Evolutionary conservation across 306 rosid species (phyloP).

Genomic region (Cucumis hystrix): DNA sequence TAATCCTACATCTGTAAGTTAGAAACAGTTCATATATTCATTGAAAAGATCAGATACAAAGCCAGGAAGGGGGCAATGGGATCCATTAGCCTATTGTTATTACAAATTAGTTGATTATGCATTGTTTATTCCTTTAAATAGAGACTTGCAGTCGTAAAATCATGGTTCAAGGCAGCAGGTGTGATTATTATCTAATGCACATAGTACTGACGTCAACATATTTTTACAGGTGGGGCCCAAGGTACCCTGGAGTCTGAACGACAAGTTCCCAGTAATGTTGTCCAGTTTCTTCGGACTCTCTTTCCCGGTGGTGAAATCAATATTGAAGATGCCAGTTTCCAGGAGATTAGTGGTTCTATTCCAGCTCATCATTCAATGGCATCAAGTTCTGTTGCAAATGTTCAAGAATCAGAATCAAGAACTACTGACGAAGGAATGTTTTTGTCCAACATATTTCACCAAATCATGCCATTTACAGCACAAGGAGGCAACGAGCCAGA

Average conservation of each 20-base stretch:
- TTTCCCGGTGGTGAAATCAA: constrained; percentile 90
- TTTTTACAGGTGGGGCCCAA: constrained; percentile 55
- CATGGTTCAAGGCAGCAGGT: constrained; percentile 23
- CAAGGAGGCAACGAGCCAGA: constrained; percentile 36
- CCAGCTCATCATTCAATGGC: constrained; percentile 36
- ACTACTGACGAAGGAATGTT: constrained; percentile 65
- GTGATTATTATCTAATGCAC: constrained; percentile 30
- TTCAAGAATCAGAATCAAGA: constrained; percentile 51
- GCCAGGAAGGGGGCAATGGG: neutral
- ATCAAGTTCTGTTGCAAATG: constrained; percentile 24
- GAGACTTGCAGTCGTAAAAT: neutral
- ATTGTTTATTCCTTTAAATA: neutral
- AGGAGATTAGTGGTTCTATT: constrained; percentile 32
- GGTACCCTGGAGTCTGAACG: constrained; percentile 58
- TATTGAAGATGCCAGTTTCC: constrained; percentile 53
- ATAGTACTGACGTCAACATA: constrained; percentile 46
- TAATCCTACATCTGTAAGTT: neutral
- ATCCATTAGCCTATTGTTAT: neutral
- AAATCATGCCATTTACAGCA: constrained; percentile 66
- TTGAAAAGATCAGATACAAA: neutral
- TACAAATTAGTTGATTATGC: neutral
- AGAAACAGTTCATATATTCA: neutral
- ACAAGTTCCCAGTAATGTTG: constrained; percentile 47
- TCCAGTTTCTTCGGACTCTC: constrained; percentile 49
- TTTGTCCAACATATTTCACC: constrained; percentile 65